phyloP scores from a whole-genome alignment of 495 filamentous ascomycete species.

The Gamarada debralockiae region DNA sequence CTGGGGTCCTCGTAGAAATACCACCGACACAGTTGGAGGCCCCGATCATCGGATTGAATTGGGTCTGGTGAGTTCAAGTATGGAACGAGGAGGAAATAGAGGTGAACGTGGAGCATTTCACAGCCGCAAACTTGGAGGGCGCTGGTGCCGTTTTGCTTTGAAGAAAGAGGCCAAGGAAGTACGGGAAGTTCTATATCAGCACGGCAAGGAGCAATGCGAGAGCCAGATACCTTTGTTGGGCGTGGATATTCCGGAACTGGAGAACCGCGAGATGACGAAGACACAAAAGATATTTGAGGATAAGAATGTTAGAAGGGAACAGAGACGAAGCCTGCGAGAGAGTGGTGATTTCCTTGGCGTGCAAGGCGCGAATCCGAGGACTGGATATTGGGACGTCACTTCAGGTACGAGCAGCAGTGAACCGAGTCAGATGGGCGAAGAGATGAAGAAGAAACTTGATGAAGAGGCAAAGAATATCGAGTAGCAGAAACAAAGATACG shows the following conservation, averaged over 20 bases:
- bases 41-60: too few species aligned
- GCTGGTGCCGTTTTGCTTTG: too few species aligned
- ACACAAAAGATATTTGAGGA: conserved; percentile 29
- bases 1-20: too few species aligned
- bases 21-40: too few species aligned
- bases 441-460: conserved; percentile 5
- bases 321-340: conserved; percentile 27
- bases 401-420: conserved; percentile 20
- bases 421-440: conserved; percentile 10
- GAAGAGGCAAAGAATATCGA: conserved; percentile 7
- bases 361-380: conserved; percentile 49
- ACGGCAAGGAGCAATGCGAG: too few species aligned
- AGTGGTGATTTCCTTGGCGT: conserved; percentile 51
- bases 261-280: conserved; percentile 13
- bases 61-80: too few species aligned
- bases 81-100: too few species aligned
- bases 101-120: too few species aligned
- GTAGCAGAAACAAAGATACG: conserved; percentile 17
- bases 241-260: conserved; percentile 15
- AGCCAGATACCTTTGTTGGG: too few species aligned
- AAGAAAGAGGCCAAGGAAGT: too few species aligned
- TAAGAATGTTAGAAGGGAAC: conserved; percentile 14
- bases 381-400: conserved; percentile 40
- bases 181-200: too few species aligned
- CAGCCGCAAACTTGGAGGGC: too few species aligned